Percentiles rank a stretch among this genome's conserved stretches.
Evolutionary conservation across 2,329 filamentous ascomycete genomes (phyloP).

Genomic region (Canariomyces notabilis): DNA sequence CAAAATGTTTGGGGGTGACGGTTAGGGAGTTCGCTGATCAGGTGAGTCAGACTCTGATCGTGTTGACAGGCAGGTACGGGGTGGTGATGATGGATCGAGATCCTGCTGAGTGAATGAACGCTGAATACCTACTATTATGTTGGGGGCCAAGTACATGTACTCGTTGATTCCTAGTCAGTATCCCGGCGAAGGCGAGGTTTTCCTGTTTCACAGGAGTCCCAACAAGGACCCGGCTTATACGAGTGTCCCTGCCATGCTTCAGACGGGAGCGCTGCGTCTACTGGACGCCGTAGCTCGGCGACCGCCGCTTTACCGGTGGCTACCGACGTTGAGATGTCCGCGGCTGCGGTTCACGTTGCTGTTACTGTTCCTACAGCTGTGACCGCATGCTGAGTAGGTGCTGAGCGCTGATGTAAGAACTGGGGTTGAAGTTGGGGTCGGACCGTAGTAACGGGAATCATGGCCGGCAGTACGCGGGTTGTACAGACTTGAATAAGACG

Average conservation of each 20-base stretch:
- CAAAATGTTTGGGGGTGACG: slow-evolving; percentile 17
- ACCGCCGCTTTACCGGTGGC: not conserved
- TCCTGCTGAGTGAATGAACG: too few relatives aligned
- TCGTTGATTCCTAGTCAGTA: slow-evolving; percentile 17
- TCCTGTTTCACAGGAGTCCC: slow-evolving; percentile 22
- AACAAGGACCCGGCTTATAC: slow-evolving; percentile 26
- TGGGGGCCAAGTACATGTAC: slow-evolving; percentile 7
- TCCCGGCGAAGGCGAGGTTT: slow-evolving; percentile 17
- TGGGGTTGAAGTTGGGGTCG: too few relatives aligned
- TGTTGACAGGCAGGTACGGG: too few relatives aligned
- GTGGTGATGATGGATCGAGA: too few relatives aligned
- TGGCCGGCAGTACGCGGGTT: too few relatives aligned
- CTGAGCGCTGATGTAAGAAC: too few relatives aligned
- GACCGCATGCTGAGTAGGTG: too few relatives aligned
- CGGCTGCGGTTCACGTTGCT: too few relatives aligned
- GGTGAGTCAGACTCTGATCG: too few relatives aligned
- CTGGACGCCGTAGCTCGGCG: slow-evolving; percentile 1
- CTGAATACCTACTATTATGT: too few relatives aligned
- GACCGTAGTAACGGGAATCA: too few relatives aligned
- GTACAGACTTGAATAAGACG: too few relatives aligned
- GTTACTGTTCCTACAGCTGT: not conserved
- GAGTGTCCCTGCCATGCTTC: slow-evolving; percentile 16
- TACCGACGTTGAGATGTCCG: not conserved
- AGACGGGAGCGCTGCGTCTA: slow-evolving; percentile 14
- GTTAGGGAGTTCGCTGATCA: slow-evolving; percentile 19